Evolutionary conservation across 2,329 filamentous ascomycete genomes (phyloP).

Genomic region (Cercospora zeina): DNA sequence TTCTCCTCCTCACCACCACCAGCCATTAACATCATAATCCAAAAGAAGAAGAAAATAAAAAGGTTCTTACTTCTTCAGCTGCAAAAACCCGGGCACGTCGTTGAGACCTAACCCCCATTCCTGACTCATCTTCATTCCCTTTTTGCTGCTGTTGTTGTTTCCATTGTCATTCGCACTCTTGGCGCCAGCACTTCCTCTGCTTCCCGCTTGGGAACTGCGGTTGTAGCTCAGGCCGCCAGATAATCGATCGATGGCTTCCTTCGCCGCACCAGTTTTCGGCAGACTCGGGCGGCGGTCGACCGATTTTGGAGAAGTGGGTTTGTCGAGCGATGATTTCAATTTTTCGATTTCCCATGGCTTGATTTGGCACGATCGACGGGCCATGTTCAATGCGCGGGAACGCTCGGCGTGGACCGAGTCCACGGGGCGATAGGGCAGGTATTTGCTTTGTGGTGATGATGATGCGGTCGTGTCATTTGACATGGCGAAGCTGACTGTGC

Average conservation of each 20-base stretch:
- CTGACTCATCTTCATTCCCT: constrained; percentile 37
- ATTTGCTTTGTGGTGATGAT: constrained; percentile 5
- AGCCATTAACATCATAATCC: background rate
- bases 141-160: constrained; percentile 33
- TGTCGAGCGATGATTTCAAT: background rate
- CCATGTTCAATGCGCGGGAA: constrained; percentile 32
- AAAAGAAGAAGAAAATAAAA: too few species aligned
- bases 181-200: constrained; percentile 43
- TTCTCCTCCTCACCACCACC: background rate
- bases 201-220: constrained; percentile 40
- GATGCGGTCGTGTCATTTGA: constrained; percentile 13
- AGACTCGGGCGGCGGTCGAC: constrained; percentile 4
- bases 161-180: constrained; percentile 32
- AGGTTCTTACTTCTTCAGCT: background rate
- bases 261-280: constrained; percentile 12
- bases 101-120: constrained; percentile 44
- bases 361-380: constrained; percentile 24
- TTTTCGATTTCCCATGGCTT: constrained; percentile 14
- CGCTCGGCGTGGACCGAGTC: constrained; percentile 33
- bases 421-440: constrained; percentile 31
- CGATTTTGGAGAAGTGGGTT: background rate
- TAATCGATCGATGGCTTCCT: constrained; percentile 36
- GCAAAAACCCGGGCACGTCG: constrained; percentile 45
- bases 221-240: constrained; percentile 43
- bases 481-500: constrained; percentile 20